A percentile compares a stretch with the other conserved stretches of the same genome.
Conservation (phyloP, 1,284 basidiomycete species). For the Boletellus deceptivus region DNA sequence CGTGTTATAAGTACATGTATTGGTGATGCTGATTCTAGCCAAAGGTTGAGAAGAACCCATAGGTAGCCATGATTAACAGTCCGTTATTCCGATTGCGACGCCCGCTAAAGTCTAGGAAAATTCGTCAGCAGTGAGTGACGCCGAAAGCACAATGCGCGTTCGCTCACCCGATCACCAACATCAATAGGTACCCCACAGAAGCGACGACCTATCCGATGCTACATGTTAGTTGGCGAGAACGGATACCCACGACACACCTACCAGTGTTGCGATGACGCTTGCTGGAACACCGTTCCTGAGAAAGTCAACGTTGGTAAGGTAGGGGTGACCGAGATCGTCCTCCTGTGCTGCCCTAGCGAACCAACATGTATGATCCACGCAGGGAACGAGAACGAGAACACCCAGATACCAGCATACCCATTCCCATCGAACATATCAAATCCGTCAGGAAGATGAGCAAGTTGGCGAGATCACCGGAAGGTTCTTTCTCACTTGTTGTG, state of each 20-base stretch:
- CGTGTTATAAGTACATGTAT: no score
- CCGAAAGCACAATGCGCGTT: neutral
- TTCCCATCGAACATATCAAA: slow-evolving; percentile 91
- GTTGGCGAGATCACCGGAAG: slow-evolving; percentile 67
- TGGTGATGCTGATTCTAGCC: no score
- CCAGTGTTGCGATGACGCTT: slow-evolving; percentile 81
- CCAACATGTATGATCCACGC: neutral
- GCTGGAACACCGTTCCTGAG: slow-evolving; percentile 92
- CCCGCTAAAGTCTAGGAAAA: no score
- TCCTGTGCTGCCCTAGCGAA: slow-evolving; percentile 82
- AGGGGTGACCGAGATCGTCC: slow-evolving; percentile 90
- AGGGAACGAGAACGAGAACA: slow-evolving; percentile 32
- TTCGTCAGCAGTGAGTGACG: neutral
- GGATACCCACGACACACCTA: slow-evolving; percentile 37
- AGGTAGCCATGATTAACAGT: no score
- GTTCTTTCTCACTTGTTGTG: slow-evolving; percentile 80
- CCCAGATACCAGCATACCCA: slow-evolving; percentile 97
- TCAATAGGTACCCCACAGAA: slow-evolving; percentile 22
- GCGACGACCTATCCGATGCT: slow-evolving; percentile 17
- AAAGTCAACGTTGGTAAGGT: slow-evolving; percentile 86
- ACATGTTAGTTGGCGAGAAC: slow-evolving; percentile 1
- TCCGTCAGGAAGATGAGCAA: slow-evolving; percentile 91
- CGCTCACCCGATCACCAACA: slow-evolving; percentile 21
- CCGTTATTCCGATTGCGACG: no score
- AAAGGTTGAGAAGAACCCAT: no score